Evolutionary conservation across 2,329 filamentous ascomycete genomes (phyloP).

Genomic region (Zymoseptoria pseudotritici): DNA sequence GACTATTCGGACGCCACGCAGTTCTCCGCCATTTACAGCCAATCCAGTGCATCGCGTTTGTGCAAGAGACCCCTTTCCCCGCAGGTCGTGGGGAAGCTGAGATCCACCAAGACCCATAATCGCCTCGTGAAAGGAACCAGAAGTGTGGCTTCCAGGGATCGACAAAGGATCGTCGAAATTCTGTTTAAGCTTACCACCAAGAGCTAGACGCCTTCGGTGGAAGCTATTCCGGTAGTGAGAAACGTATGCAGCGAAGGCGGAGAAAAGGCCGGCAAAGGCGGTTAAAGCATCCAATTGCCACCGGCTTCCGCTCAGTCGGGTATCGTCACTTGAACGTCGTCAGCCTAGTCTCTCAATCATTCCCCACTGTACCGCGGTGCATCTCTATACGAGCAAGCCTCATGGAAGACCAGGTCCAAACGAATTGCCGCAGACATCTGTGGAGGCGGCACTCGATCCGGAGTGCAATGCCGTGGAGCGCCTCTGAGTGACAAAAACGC

Average conservation of each 20-base stretch:
- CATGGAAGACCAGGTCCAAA: too few species aligned
- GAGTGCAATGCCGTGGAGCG: background rate
- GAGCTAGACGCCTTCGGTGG: background rate
- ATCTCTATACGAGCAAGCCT: background rate
- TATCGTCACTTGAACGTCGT: background rate
- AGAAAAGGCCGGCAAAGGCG: background rate
- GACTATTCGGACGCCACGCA: background rate
- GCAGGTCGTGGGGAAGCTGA: background rate
- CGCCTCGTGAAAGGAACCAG: background rate
- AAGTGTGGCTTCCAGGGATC: background rate
- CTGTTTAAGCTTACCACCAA: background rate
- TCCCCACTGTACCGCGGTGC: background rate
- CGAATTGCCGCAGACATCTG: background rate
- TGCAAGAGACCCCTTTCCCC: background rate
- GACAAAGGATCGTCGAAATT: background rate
- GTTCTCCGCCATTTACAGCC: background rate
- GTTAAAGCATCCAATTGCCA: background rate
- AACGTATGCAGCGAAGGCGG: background rate
- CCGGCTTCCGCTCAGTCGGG: background rate
- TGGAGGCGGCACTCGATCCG: background rate
- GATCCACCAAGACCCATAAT: background rate
- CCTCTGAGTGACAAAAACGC: background rate
- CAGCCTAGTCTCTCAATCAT: background rate
- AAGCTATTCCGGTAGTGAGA: background rate
- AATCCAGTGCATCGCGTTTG: background rate